Base-by-base conservation (phyloP, 192 early-diverging fungal species). In the Linnemannia schmuckeri region DNA sequence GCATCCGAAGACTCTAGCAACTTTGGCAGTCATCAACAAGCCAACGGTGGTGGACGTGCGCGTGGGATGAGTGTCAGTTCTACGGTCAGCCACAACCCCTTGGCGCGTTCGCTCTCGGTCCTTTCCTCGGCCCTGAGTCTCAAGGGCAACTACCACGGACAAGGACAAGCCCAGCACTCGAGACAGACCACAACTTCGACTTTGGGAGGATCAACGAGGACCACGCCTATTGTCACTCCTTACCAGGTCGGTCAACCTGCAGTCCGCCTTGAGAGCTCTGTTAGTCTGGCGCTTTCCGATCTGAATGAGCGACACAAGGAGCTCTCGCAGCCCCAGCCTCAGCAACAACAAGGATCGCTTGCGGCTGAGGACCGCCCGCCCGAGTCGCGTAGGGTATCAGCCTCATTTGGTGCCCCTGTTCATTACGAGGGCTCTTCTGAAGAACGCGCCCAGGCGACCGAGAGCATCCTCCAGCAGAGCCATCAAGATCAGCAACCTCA, bases 161-260 rank as follows among this genome's bases (percentile, higher is more conserved):
- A 66, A 3, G 27, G 27, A 30, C 61, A 57, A 1, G 27, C 30
- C 2, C 75, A 61, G 18, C 72, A 74, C 49, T 66, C 46, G 9
- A 35, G 37, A 27, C 74, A 37, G 0, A n/a, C 35, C 9, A 33
- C 68, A 3, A 20, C 30, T 12, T 20, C 24, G 9, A 72, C 42
- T 0, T 33, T 66, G 30, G 61, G 30, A 66, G 61, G 30, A 17
- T 15, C 61, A 3, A 66, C 61, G 10, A 66, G 61, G 27, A 35
- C 61, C 61, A 44, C 55, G 20, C 84, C 79, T 6, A 81, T 55
- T 15, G 84, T 86, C 27, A 86, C 79, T 1, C 84, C 84, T 7
- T 86, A 86, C 33, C 79, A 80, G 37, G 71, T 79, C 17, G 74
- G 73, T 27, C 84, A 86, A 24, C 75, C 79, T 40, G 70, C 78